Conservation (phyloP, 768 basidiomycete genomes). For the Chalciporus chontae region DNA sequence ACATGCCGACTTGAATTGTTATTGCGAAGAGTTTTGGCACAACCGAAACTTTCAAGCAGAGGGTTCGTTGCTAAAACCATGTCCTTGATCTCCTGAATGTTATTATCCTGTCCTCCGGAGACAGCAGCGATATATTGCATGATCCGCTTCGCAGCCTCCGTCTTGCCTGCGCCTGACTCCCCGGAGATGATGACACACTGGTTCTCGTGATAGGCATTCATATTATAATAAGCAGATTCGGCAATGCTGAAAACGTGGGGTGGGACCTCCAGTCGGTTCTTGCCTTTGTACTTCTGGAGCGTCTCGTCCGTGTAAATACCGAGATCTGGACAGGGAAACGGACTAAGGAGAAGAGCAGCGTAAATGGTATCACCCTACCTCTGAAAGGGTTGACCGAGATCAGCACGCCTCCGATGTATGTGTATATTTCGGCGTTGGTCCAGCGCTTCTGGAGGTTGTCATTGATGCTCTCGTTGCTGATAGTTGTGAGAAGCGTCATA, state of each 20-base stretch:
- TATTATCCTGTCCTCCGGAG: conserved; percentile 80
- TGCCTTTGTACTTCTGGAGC: conserved; percentile 83
- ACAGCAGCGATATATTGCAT: conserved; percentile 99
- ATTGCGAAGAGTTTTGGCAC: conserved; percentile 97
- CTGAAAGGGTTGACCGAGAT: conserved; percentile 99
- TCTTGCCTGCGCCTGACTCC: conserved; percentile 98
- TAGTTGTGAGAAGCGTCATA: conserved; percentile 96
- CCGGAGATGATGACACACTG: conserved; percentile 99
- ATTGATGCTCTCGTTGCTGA: conserved; percentile 97
- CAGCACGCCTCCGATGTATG: conserved; percentile 96
- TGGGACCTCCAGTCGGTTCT: conserved; percentile 96
- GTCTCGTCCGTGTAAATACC: conserved; percentile 96
- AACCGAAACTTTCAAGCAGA: conserved; percentile 94
- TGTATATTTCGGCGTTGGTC: conserved; percentile 95
- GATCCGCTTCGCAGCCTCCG: conserved; percentile 97
- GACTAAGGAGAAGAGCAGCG: conserved; percentile 4
- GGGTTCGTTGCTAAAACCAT: conserved; percentile 99
- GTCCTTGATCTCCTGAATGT: conserved; percentile 97
- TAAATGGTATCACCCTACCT: conserved; percentile 46
- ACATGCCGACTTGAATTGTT: conserved; percentile 99
- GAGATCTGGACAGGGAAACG: conserved; percentile 58
- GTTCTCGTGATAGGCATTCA: conserved; percentile 99
- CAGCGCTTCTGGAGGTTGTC: conserved; percentile 97
- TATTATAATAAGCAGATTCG: conserved; percentile 96
- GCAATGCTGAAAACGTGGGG: conserved; percentile 98